Base-by-base conservation (phyloP, 2,329 filamentous ascomycete genomes). In the Huntiella bhutanensis region DNA sequence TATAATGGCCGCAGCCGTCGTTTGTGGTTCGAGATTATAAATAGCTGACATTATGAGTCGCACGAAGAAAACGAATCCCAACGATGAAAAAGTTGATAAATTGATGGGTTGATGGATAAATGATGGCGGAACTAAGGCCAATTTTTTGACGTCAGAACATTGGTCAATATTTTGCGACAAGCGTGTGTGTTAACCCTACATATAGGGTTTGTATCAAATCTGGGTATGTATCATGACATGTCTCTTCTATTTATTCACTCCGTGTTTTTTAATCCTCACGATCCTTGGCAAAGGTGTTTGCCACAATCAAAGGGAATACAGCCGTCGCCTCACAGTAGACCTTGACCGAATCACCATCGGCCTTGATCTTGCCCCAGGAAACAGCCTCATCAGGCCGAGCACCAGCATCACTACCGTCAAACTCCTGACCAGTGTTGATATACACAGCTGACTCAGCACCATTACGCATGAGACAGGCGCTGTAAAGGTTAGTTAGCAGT, bases 301-400 rank as follows among this genome's bases (percentile, higher is more conserved):
- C 75, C 17, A 80, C 75, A 50, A 80, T 79, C 19, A 79, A 68
- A 0, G 75, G 75, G 53, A 80, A 80, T 52, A 72, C 76, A 0
- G 73, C 68, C 0, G 75, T 79, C 2, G 74, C 75, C 53, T 80
- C 75, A 37, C 73, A 63, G 53, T 79, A 79, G 1, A 78, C 73
- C 77, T 96, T 98, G 48, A 96, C 87, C 55, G 78, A 82, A 52
- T 91, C 80, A 1, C 81, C 91, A 45, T 80, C 82, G 37, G 78
- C 69, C 62, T 92, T 95, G 62, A 98, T 95, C 69, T 98, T 98
- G 3, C 91, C 91, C 91, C 91, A 98, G 52, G 87, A 95, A 12
- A 98, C 83, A 4, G 91, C 91, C 64, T 98, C 91, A 56, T 98
- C 91, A 4, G 91, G 91, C 47, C 91, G 70, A 3, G 91, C 91